Conservation (phyloP, 176 grass and related monocot genomes). For the Triticum monococcum region DNA sequence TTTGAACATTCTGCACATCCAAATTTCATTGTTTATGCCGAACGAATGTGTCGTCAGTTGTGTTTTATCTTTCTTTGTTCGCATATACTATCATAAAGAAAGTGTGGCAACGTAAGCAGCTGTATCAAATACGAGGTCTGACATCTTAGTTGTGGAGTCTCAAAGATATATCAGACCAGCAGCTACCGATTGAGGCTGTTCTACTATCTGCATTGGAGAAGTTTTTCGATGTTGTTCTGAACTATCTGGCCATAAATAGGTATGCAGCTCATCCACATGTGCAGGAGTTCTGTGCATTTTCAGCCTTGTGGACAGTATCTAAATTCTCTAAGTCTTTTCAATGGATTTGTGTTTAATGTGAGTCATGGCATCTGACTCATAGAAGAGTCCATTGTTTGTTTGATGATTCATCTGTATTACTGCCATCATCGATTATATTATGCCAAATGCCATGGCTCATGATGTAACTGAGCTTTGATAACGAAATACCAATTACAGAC, state of each 20-base stretch:
- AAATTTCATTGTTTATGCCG: background rate
- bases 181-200: conserved; percentile 46
- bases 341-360: conserved; percentile 7
- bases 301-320: background rate
- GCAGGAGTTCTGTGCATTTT: conserved; percentile 12
- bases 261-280: background rate
- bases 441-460: background rate
- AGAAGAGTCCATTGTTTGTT: background rate
- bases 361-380: background rate
- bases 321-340: background rate
- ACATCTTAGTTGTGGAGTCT: conserved; percentile 44
- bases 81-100: no score
- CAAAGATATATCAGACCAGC: conserved; percentile 43
- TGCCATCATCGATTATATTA: background rate
- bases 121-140: conserved; percentile 29
- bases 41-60: background rate
- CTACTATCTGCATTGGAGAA: conserved; percentile 71
- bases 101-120: conserved; percentile 56
- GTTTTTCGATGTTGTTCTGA: conserved; percentile 65
- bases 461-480: background rate
- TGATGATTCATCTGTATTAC: background rate
- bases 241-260: no score
- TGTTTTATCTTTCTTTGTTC: background rate
- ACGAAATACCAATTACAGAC: background rate
- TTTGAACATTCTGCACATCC: background rate